phyloP scores from a whole-genome alignment of 2,329 filamentous ascomycete genomes.

The Pleomassaria siparia region DNA sequence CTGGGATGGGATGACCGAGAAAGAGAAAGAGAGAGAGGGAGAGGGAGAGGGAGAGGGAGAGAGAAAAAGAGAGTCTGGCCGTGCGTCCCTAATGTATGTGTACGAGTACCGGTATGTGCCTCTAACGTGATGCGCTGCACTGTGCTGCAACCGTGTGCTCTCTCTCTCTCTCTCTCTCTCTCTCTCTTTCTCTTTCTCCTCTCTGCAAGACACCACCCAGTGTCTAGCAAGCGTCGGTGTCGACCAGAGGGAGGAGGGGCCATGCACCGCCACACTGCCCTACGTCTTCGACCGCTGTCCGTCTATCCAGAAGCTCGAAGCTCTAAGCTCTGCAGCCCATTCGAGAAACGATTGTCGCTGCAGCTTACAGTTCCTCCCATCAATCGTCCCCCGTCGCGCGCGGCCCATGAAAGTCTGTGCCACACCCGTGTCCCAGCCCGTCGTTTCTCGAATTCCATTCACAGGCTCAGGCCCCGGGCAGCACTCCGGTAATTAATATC shows the following conservation, averaged over 20 bases:
- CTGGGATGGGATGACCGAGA: not conserved
- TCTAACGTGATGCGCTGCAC: not conserved
- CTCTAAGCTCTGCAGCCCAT: too few species aligned
- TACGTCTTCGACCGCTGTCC: slow-evolving; percentile 29
- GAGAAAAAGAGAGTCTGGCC: not conserved
- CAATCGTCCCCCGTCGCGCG: slow-evolving; percentile 17
- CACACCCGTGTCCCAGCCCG: slow-evolving; percentile 29
- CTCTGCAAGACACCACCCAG: slow-evolving; percentile 13
- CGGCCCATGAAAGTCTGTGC: slow-evolving; percentile 21
- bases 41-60: not conserved
- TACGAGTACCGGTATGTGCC: too few species aligned
- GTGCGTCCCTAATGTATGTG: too few species aligned
- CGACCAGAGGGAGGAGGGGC: not conserved
- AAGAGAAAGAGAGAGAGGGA: slow-evolving; percentile 9
- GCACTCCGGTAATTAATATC: slow-evolving; percentile 28
- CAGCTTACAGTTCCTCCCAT: slow-evolving; percentile 29
- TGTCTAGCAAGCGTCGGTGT: slow-evolving; percentile 3
- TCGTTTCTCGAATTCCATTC: slow-evolving; percentile 35
- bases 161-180: not conserved
- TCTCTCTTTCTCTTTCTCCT: not conserved
- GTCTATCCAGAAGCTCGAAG: slow-evolving; percentile 24
- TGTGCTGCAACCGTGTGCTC: not conserved
- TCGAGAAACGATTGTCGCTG: slow-evolving; percentile 37
- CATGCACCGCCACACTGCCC: slow-evolving; percentile 42
- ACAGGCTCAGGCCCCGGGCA: slow-evolving; percentile 18